Percentiles rank a stretch among this genome's conserved stretches.
These are phyloP conservation scores for Onygenales sp. DNA, from an alignment of 2,329 filamentous ascomycete species.

Conservation along the genomic window DNA sequence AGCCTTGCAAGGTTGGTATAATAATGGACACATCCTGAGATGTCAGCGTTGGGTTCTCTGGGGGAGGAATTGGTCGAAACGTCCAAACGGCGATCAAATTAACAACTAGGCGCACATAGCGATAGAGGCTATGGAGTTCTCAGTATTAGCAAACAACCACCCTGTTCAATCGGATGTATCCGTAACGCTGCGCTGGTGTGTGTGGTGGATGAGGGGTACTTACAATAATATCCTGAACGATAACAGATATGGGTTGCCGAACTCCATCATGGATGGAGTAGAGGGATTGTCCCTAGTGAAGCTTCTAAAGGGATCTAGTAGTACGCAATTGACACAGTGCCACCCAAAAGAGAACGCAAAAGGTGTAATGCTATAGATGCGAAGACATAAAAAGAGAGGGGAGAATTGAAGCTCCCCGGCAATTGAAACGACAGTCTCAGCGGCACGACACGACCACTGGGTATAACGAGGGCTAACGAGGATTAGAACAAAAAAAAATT, in stretches of 20 bases:
- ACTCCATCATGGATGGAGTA: slow-evolving; percentile 6
- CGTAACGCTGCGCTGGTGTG: neutral
- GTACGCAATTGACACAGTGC: slow-evolving; percentile 4
- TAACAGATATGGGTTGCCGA: slow-evolving; percentile 11
- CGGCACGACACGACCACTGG: slow-evolving; percentile 4
- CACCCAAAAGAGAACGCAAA: slow-evolving; percentile 1
- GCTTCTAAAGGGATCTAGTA: slow-evolving; percentile 2
- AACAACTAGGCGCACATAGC: slow-evolving; percentile 76
- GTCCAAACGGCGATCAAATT: slow-evolving; percentile 79
- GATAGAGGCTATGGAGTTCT: slow-evolving; percentile 58
- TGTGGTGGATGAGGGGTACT: slow-evolving; percentile 1
- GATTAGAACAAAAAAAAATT: neutral
- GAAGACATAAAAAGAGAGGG: slow-evolving; percentile 1
- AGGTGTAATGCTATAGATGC: slow-evolving; percentile 2
- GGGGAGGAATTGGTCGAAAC: slow-evolving; percentile 76
- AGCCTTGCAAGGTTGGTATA: slow-evolving; percentile 83
- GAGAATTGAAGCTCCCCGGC: neutral
- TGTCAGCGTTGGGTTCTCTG: slow-evolving; percentile 69
- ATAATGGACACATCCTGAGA: slow-evolving; percentile 85
- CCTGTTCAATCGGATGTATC: neutral
- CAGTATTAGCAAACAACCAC: neutral
- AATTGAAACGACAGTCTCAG: slow-evolving; percentile 8
- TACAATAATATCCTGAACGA: slow-evolving; percentile 13
- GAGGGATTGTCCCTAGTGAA: neutral
- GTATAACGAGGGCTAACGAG: neutral